Conservation (phyloP, 495 filamentous ascomycete genomes). For the Xylona heveae region DNA sequence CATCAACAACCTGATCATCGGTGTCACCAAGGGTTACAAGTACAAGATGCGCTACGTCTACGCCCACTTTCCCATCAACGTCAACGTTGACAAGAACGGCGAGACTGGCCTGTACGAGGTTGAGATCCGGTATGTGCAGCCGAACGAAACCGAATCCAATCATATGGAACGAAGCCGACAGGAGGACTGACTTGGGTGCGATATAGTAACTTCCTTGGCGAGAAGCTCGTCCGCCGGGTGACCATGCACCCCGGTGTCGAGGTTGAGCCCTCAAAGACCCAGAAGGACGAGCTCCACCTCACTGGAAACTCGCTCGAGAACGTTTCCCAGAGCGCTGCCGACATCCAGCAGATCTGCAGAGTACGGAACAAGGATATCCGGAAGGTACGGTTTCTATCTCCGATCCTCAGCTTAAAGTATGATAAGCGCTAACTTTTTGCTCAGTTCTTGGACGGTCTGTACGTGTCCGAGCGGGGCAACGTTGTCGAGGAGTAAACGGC, state of each 20-base stretch:
- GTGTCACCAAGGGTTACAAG: slow-evolving; percentile 96
- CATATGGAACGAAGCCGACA: not conserved
- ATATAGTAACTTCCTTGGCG: slow-evolving; percentile 92
- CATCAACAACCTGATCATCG: slow-evolving; percentile 95
- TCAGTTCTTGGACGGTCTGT: slow-evolving; percentile 98
- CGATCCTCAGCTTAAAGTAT: too few species aligned
- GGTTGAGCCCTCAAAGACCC: slow-evolving; percentile 65
- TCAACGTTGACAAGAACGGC: slow-evolving; percentile 90
- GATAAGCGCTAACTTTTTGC: too few species aligned
- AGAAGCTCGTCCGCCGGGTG: slow-evolving; percentile 94
- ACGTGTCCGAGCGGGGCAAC: slow-evolving; percentile 95
- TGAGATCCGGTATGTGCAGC: slow-evolving; percentile 77
- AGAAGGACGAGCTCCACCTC: slow-evolving; percentile 92
- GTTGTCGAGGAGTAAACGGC: slow-evolving; percentile 47
- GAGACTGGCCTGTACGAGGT: slow-evolving; percentile 77
- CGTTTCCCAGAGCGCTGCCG: slow-evolving; percentile 92
- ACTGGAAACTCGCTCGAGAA: slow-evolving; percentile 86
- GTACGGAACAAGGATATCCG: slow-evolving; percentile 99
- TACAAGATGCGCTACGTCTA: slow-evolving; percentile 99
- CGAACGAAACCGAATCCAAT: not conserved
- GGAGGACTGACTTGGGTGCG: slow-evolving; percentile 9
- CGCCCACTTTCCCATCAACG: slow-evolving; percentile 99
- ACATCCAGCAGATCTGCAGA: slow-evolving; percentile 98
- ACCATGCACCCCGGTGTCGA: slow-evolving; percentile 78
- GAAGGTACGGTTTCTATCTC: slow-evolving; percentile 48